Base-by-base conservation (phyloP, 2,329 filamentous ascomycete genomes). In the Penicillium rolfsii region DNA sequence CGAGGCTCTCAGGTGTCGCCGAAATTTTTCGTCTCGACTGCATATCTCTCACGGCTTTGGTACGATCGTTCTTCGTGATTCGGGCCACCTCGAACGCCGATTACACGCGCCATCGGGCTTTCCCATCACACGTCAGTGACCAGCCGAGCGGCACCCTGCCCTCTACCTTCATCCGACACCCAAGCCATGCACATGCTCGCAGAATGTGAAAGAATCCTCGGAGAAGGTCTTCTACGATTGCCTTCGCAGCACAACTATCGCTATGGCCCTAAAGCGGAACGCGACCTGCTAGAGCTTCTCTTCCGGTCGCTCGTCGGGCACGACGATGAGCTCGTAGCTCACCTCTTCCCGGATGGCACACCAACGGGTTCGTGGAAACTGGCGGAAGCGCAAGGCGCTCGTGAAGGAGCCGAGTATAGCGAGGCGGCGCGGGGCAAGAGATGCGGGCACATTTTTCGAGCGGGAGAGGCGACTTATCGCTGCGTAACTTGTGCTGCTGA, bases 361-460 rank as follows among this genome's bases (percentile, higher is more conserved):
- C 85, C 89, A 8, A 80, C 80, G 49, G 83, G 82, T 41, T 79
- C 81, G 48, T 89, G 93, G 84, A 95, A 90, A 76, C 82, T 99
- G 41, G 86, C 90, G 63, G 88, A 91, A 69, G 93, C 93, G 16
- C 96, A 99, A 74, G 94, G 93, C 19, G 91, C 91, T n/a, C 84
- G 92, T 60, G 93, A 97, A 72, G 94, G 95, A 11, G 92, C 94
- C 35, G 96, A 99, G 76, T 99, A 98, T 74, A 95, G 92, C 22
- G 90, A 94, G 67, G 90, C 91, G 6, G 95, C 95, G 14, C 87
- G 92, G 67, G 95, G 96, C 58, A 96, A 96, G 77, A 89, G 93
- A 50, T 99, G 95, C 75, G 96, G 95, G 4, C 96, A 99, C 80
- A 98, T 99, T 64, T 97, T 99, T 84, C 94, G 94, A 78, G 85